These are phyloP conservation scores for Colletotrichum trifolii DNA, from an alignment of 2,329 filamentous ascomycete species.

Conservation along the genomic window DNA sequence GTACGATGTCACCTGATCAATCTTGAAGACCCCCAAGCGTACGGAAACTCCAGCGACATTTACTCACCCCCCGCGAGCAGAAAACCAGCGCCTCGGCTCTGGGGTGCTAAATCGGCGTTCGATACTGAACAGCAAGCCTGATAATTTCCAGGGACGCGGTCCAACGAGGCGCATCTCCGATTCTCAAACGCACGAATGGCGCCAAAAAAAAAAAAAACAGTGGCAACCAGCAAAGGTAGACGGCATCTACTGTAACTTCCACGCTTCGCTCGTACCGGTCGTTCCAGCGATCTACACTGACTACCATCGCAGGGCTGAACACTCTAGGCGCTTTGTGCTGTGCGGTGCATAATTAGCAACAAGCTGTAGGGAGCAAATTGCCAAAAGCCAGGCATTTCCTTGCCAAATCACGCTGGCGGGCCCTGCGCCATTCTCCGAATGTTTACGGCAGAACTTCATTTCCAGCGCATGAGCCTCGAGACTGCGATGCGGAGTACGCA, in stretches of 20 bases:
- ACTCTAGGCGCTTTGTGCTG: not conserved
- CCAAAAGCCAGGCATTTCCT: slow-evolving; percentile 10
- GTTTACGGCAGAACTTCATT: slow-evolving; percentile 28
- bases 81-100: not conserved
- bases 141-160: not conserved
- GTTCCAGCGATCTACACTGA: not conserved
- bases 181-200: slow-evolving; percentile 9
- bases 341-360: slow-evolving; percentile 13
- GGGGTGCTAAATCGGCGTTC: not conserved
- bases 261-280: not conserved
- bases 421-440: slow-evolving; percentile 6
- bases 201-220: not conserved
- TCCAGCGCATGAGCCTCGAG: slow-evolving; percentile 32
- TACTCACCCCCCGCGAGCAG: not conserved
- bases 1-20: slow-evolving; percentile 22
- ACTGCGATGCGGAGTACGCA: slow-evolving; percentile 21
- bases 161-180: slow-evolving; percentile 15
- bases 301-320: slow-evolving; percentile 31
- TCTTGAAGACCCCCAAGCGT: not conserved
- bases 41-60: slow-evolving; percentile 1
- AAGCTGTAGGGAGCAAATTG: slow-evolving; percentile 19
- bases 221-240: not conserved
- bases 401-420: slow-evolving; percentile 29
- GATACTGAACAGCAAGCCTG: not conserved
- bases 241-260: slow-evolving; percentile 7